Evolutionary conservation across 2,329 filamentous ascomycete genomes (phyloP).

Genomic region (Pleurostoma richardsiae): DNA sequence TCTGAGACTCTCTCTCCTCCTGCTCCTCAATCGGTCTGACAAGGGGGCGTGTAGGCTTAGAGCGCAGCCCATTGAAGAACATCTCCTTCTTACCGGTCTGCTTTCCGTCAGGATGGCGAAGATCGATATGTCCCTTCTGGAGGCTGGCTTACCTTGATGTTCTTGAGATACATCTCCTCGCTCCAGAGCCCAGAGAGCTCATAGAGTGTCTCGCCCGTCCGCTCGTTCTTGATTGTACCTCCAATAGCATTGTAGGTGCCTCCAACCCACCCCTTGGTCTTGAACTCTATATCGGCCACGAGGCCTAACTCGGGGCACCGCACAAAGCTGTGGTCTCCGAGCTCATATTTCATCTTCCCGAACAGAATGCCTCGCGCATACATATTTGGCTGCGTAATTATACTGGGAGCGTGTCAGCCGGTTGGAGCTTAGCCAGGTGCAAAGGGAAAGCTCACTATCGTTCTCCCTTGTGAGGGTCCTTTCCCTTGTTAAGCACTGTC

Average conservation of each 20-base stretch:
- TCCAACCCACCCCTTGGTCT: constrained; percentile 95
- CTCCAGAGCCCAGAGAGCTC: constrained; percentile 93
- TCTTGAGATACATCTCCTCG: constrained; percentile 89
- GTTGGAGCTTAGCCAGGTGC: background rate
- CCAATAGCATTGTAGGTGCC: constrained; percentile 96
- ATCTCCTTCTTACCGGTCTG: constrained; percentile 85
- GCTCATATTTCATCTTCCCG: constrained; percentile 99
- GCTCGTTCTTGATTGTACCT: constrained; percentile 82
- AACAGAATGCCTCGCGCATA: constrained; percentile 96
- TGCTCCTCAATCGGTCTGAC: constrained; percentile 81
- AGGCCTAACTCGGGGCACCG: constrained; percentile 84
- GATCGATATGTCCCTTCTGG: too few relatives aligned
- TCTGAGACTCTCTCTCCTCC: constrained; percentile 83
- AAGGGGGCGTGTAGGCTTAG: constrained; percentile 69
- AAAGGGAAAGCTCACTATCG: constrained; percentile 66
- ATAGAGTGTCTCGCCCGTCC: constrained; percentile 80
- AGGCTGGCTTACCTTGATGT: constrained; percentile 57
- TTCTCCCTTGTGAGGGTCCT: constrained; percentile 63
- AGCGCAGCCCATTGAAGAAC: constrained; percentile 79
- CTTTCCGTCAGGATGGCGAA: constrained; percentile 6
- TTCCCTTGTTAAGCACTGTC: constrained; percentile 72
- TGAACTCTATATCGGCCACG: constrained; percentile 91
- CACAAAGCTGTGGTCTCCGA: constrained; percentile 92
- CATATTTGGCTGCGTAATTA: constrained; percentile 97
- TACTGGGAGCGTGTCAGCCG: constrained; percentile 45